Conservation (phyloP, 225 moss, liverwort and hornwort species). For the Neckera pumila region DNA sequence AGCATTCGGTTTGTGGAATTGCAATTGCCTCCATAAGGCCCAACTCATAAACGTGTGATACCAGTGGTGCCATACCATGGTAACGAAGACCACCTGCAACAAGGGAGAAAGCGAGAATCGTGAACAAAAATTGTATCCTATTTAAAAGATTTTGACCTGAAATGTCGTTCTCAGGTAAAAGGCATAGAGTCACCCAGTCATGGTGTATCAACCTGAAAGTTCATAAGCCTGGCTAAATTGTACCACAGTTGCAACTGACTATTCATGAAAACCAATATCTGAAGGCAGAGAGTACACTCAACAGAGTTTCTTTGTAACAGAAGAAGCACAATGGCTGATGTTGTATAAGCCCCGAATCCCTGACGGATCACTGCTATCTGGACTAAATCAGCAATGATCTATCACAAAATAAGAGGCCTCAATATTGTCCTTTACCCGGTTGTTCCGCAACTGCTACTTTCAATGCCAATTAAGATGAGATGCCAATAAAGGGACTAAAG, state of each 20-base stretch:
- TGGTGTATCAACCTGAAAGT: background rate
- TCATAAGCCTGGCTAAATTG: background rate
- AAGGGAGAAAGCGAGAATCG: background rate
- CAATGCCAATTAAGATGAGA: background rate
- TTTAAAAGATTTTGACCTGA: background rate
- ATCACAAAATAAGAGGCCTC: background rate
- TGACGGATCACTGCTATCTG: background rate
- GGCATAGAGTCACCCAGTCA: background rate
- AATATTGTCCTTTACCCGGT: too few relatives aligned
- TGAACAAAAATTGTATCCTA: background rate
- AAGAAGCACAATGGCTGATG: background rate
- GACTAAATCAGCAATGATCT: background rate
- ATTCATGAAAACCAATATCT: background rate
- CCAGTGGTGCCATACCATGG: constrained; percentile 44
- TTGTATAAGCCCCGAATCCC: background rate
- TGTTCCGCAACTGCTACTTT: background rate
- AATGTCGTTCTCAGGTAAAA: background rate
- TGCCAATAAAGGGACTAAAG: background rate
- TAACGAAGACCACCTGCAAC: constrained; percentile 40
- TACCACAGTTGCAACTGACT: background rate
- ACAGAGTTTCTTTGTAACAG: background rate
- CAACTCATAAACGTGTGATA: constrained; percentile 39
- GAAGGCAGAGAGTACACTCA: background rate
- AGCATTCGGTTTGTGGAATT: constrained; percentile 42
- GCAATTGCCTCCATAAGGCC: constrained; percentile 45